These are phyloP conservation scores for Zizania palustris DNA, from an alignment of 202 grass and related monocot species.

Conservation along the genomic window DNA sequence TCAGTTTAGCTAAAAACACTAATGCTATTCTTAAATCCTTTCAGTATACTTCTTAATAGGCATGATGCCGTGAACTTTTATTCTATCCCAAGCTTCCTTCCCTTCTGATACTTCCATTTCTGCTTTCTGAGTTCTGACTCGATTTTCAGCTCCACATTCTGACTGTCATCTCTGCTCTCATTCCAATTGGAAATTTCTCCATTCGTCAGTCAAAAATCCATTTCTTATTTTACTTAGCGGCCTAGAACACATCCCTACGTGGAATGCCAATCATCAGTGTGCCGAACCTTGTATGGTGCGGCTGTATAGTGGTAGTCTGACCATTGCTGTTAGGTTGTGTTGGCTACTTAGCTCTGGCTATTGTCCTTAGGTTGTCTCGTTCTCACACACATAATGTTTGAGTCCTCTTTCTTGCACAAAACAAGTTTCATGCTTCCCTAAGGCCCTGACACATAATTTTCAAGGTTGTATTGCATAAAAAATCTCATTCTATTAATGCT, in stretches of 20 bases:
- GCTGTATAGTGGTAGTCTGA: neutral
- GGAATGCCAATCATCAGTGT: neutral
- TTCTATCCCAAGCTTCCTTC: neutral
- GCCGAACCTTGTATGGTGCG: neutral
- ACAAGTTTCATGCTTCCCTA: constrained; percentile 23
- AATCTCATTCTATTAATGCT: constrained; percentile 24
- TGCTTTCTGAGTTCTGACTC: neutral
- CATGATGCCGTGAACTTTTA: no score
- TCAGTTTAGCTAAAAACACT: neutral
- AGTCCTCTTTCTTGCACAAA: neutral
- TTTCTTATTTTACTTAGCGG: neutral
- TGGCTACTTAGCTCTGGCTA: no score
- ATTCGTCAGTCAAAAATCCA: neutral
- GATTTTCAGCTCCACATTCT: neutral
- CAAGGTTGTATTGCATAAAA: constrained; percentile 5
- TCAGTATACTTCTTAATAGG: neutral
- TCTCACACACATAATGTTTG: constrained; percentile 12
- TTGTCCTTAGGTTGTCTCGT: neutral
- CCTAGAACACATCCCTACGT: constrained; percentile 28
- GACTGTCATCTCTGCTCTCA: neutral
- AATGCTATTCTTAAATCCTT: constrained; percentile 16
- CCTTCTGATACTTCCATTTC: neutral
- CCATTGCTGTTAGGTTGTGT: neutral
- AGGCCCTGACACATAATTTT: constrained; percentile 8
- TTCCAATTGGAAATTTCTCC: neutral